These are phyloP conservation scores for Flaveria brownii DNA, from an alignment of 129 eudicot genomes.

Conservation along the genomic window DNA sequence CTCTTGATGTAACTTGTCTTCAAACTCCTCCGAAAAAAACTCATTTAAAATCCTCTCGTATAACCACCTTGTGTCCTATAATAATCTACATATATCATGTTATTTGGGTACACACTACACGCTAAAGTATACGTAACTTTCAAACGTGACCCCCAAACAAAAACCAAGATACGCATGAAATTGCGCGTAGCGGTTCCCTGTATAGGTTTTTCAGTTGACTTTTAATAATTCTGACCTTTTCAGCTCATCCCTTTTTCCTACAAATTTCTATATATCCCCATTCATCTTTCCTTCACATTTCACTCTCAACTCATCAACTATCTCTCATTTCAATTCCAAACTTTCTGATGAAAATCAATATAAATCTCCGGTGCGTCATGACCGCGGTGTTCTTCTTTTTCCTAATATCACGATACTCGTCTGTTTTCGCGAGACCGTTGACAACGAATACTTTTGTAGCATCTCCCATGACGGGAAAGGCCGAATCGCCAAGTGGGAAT, in stretches of 20 bases:
- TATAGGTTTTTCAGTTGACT: constrained; percentile 31
- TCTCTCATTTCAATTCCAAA: background rate
- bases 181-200: constrained; percentile 25
- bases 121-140: background rate
- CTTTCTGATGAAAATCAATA: constrained; percentile 15
- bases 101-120: constrained; percentile 10
- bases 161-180: constrained; percentile 22
- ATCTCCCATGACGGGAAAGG: constrained; percentile 14
- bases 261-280: constrained; percentile 24
- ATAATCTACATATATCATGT: background rate
- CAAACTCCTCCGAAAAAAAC: no score
- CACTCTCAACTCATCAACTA: constrained; percentile 9
- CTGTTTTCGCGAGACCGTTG: constrained; percentile 23
- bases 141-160: constrained; percentile 42
- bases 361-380: constrained; percentile 25
- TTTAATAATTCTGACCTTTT: constrained; percentile 23
- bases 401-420: constrained; percentile 20
- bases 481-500: constrained; percentile 20
- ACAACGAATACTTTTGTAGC: background rate
- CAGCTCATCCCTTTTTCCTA: background rate
- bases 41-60: no score
- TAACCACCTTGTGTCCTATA: no score
- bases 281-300: background rate
- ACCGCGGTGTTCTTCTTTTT: constrained; percentile 14
- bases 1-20: no score